phyloP scores from a whole-genome alignment of 1,139 yeast genomes.

The Pichia sp. region DNA sequence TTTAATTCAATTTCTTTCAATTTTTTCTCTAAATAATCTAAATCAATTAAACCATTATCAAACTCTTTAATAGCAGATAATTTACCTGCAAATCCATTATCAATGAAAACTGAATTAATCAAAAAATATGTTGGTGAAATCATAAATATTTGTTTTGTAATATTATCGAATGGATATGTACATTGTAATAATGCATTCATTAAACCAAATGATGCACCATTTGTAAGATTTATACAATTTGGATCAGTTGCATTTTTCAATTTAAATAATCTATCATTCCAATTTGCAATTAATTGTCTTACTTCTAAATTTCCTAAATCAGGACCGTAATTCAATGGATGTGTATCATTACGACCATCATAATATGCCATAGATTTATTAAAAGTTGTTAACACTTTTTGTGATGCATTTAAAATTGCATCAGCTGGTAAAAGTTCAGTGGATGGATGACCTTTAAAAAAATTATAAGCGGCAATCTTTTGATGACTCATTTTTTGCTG shows the following conservation, averaged over 20 bases:
- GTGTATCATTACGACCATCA: slow-evolving; percentile 54
- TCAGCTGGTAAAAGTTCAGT: slow-evolving; percentile 51
- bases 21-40: slow-evolving; percentile 44
- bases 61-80: slow-evolving; percentile 62
- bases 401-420: slow-evolving; percentile 52
- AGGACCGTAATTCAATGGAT: slow-evolving; percentile 79
- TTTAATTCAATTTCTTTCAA: slow-evolving; percentile 37
- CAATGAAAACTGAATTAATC: slow-evolving; percentile 68
- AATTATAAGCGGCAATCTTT: slow-evolving; percentile 33
- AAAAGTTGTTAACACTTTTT: slow-evolving; percentile 38
- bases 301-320: slow-evolving; percentile 73
- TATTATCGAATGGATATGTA: slow-evolving; percentile 46
- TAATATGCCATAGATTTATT: slow-evolving; percentile 40
- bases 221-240: slow-evolving; percentile 62
- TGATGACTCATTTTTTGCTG: slow-evolving; percentile 24
- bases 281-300: slow-evolving; percentile 46
- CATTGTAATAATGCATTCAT: slow-evolving; percentile 58
- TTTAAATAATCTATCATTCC: slow-evolving; percentile 44
- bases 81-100: slow-evolving; percentile 70
- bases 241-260: slow-evolving; percentile 33
- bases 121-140: slow-evolving; percentile 81
- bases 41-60: slow-evolving; percentile 48
- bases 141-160: slow-evolving; percentile 62
- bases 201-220: slow-evolving; percentile 84
- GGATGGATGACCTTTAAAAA: slow-evolving; percentile 73